Percentiles rank a stretch among this genome's conserved stretches.
phyloP scores from a whole-genome alignment of 2,329 filamentous ascomycete species.

The Hypoxylon sp. region DNA sequence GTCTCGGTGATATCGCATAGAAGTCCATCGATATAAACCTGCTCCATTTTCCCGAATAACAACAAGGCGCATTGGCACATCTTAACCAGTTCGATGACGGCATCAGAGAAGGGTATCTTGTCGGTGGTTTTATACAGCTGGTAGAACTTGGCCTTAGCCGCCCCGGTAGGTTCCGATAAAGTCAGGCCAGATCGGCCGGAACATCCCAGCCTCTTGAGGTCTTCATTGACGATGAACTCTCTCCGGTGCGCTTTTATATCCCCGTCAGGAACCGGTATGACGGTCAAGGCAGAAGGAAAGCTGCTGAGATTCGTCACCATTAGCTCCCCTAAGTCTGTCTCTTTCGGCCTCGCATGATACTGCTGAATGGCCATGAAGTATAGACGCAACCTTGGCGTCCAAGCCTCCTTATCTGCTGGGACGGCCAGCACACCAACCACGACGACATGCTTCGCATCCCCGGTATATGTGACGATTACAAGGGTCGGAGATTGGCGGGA shows the following conservation, averaged over 20 bases:
- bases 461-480: slow-evolving; percentile 92
- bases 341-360: slow-evolving; percentile 85
- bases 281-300: slow-evolving; percentile 90
- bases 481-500: slow-evolving; percentile 91
- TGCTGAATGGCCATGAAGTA: slow-evolving; percentile 90
- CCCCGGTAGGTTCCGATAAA: slow-evolving; percentile 79
- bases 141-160: slow-evolving; percentile 90
- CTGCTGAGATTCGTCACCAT: slow-evolving; percentile 95
- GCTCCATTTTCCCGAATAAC: slow-evolving; percentile 87
- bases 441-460: slow-evolving; percentile 83
- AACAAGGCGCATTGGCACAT: slow-evolving; percentile 90
- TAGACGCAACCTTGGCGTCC: slow-evolving; percentile 82
- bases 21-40: slow-evolving; percentile 90
- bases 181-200: slow-evolving; percentile 90
- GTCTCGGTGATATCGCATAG: slow-evolving; percentile 94
- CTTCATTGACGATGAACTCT: slow-evolving; percentile 92
- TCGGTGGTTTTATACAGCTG: slow-evolving; percentile 91
- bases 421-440: slow-evolving; percentile 84
- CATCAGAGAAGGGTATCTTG: slow-evolving; percentile 79
- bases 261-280: slow-evolving; percentile 90
- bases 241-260: slow-evolving; percentile 84
- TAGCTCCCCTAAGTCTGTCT: slow-evolving; percentile 84
- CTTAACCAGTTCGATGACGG: slow-evolving; percentile 90
- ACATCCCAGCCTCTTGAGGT: slow-evolving; percentile 91
- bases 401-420: slow-evolving; percentile 80